Conservation (phyloP, 805 yeast genomes). For the Kluyveromyces nonfermentans region DNA sequence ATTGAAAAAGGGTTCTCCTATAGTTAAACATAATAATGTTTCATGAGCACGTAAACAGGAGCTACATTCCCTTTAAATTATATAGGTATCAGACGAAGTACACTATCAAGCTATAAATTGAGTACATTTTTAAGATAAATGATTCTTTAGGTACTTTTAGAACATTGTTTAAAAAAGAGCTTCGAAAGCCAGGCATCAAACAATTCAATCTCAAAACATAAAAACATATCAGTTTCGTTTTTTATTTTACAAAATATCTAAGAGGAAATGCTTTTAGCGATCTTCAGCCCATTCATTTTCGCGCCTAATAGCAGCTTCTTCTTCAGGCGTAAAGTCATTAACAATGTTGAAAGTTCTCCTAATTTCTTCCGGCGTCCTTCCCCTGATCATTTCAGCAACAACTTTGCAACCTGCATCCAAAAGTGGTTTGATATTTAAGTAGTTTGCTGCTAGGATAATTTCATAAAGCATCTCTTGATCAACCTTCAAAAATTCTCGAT, state of each 20-base stretch:
- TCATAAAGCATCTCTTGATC: conserved; percentile 87
- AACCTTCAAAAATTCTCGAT: conserved; percentile 83
- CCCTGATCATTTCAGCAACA: conserved; percentile 77
- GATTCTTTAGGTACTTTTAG: no score
- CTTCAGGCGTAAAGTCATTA: conserved; percentile 78
- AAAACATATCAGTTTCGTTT: not conserved
- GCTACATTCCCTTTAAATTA: no score
- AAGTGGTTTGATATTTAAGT: conserved; percentile 63
- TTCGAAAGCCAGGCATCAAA: not conserved
- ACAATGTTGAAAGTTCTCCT: conserved; percentile 72
- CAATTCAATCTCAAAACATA: not conserved
- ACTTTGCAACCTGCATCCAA: conserved; percentile 73
- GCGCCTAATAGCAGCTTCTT: conserved; percentile 78
- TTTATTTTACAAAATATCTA: not conserved
- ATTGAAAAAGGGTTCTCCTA: not conserved
- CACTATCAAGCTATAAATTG: no score
- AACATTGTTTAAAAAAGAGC: not conserved
- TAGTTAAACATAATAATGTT: no score
- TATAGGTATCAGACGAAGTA: no score
- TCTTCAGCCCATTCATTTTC: conserved; percentile 91
- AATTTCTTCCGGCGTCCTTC: conserved; percentile 71
- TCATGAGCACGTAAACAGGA: no score
- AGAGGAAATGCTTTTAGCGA: conserved; percentile 35
- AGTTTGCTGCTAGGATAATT: conserved; percentile 73
- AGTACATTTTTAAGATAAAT: no score